phyloP scores from a whole-genome alignment of 2,329 filamentous ascomycete genomes.

The Aaosphaeria pasadenensis region DNA sequence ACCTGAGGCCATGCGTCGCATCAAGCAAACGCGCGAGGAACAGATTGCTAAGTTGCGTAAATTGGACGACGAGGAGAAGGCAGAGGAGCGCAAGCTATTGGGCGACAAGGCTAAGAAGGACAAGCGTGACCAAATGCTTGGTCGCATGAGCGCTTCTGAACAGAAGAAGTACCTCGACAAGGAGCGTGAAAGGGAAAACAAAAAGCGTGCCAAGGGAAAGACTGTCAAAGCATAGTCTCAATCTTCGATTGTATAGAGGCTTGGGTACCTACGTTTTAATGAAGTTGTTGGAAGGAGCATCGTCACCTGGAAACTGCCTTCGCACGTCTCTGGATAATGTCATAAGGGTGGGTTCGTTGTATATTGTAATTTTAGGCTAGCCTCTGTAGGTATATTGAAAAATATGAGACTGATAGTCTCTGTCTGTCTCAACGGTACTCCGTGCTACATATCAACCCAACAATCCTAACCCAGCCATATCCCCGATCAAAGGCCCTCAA shows the following conservation, averaged over 20 bases:
- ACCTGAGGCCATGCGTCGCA: constrained; percentile 79
- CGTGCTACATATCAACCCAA: too few species aligned
- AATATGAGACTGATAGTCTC: not conserved
- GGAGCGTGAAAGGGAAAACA: constrained; percentile 82
- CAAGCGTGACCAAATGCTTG: constrained; percentile 68
- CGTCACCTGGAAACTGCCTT: too few species aligned
- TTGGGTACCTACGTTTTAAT: too few species aligned
- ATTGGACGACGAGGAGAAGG: constrained; percentile 68
- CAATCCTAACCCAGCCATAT: too few species aligned
- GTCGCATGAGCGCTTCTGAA: constrained; percentile 63
- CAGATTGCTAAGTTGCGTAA: constrained; percentile 77
- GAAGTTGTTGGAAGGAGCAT: too few species aligned
- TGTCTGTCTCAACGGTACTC: too few species aligned
- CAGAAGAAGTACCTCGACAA: constrained; percentile 64
- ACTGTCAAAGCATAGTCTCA: constrained; percentile 47
- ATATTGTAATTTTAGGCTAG: not conserved
- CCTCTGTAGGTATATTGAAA: not conserved
- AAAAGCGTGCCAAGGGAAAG: constrained; percentile 63
- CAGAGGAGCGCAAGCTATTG: constrained; percentile 55
- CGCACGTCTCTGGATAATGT: not conserved
- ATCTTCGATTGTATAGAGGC: too few species aligned
- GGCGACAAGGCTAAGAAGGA: constrained; percentile 71
- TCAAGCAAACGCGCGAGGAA: constrained; percentile 76
- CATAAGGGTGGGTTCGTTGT: not conserved
- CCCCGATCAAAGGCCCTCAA: too few species aligned